Evolutionary conservation across 2,329 filamentous ascomycete species (phyloP), one percentile per base, ranked within the genome.

Genomic region (Fusarium sp.): DNA sequence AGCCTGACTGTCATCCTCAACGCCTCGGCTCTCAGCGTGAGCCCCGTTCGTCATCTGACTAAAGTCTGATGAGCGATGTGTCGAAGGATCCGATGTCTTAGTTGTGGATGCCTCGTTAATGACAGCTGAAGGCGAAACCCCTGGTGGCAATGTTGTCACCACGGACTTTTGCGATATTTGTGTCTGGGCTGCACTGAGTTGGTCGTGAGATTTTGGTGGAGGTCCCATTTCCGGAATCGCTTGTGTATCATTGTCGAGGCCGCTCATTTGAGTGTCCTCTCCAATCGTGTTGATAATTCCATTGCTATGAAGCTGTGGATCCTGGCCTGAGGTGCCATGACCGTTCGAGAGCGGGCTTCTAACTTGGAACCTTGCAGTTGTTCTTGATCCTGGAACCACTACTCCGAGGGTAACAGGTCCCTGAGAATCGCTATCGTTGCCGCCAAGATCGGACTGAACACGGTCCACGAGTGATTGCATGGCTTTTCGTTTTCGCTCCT

Each of bases 31-130:
- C 57, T 84, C 87, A 14, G 76, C 80, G 59, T 88, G 86, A 29
- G 82, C 80, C 22, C 92, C 91, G 66, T 94, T 94, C 5, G 91
- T 92, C 63, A 87, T 86, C 77, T 95, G 92, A 0, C 91, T 91
- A 78, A 87, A 87, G 70, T 88, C 86, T 4, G 88, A 89, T 2
- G 88, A 90, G 15, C 90, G 90, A 55, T 85, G 83, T 18, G 83
- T 83, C 5, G 91, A 94, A 8, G 89, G 88, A 66, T 92, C 90
- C 2, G 92, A 93, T 4, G 92, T 95, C 81, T 97, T 96, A n/a
- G 95, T 97, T 2, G 95, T 97, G 4, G 94, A 97, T 3, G 94
- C 95, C 75, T 97, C 94, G 75, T 98, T 98, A 56, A 90, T 83
- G 63, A 87, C 79, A 15, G 86, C 87, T 27, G 86, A 88, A 16